Base-by-base conservation (phyloP, 1,139 yeast genomes). In the Geotrichum candidum region DNA sequence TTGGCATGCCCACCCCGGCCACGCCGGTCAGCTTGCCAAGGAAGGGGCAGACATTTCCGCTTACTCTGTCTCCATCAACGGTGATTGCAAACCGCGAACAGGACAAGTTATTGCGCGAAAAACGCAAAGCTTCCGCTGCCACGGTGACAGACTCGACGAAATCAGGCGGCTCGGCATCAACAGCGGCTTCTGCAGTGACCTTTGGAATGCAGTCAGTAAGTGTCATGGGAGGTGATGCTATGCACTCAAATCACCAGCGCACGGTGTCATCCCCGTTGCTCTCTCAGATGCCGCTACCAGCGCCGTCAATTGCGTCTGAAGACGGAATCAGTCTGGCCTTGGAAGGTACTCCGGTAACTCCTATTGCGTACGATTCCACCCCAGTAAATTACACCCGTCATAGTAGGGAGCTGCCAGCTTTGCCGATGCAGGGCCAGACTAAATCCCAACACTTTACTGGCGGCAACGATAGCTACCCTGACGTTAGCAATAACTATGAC, bases 221-320 rank as follows among this genome's bases (percentile, higher is more conserved):
- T 15, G 13, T 1, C 48, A 41, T 7, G 23, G 22, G 22, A 7
- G 5, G 48, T 15, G 18, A 3, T 9, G 3, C 22, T n/a, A 41
- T 18, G 25, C n/a, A 22, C 10, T 53, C 25, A 10, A 53, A 22
- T 35, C 62, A 62, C 51, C 51, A 56, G 50, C 57, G 62, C n/a
- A 60, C 59, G 1, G 50, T 51, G 1, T 60, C 63, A n/a, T 62
- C 64, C 1, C 63, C 64, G 7, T 46, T 60, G 46, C 55, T 62
- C 1, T 56, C 63, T 1, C 57, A 50, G 25, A 60, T 60, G 59
- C 63, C 64, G 22, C 46, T 58, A 22, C 61, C 61, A 5, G 60
- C 63, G 3, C 35, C 59, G 2, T 54, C 57, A 9, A 50, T 38
- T 7, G 11, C 3, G 4, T 41, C 48, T 4, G 48, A n/a, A 41